phyloP scores from a whole-genome alignment of 257 asterid species.

The Solanum sparsipilum region DNA sequence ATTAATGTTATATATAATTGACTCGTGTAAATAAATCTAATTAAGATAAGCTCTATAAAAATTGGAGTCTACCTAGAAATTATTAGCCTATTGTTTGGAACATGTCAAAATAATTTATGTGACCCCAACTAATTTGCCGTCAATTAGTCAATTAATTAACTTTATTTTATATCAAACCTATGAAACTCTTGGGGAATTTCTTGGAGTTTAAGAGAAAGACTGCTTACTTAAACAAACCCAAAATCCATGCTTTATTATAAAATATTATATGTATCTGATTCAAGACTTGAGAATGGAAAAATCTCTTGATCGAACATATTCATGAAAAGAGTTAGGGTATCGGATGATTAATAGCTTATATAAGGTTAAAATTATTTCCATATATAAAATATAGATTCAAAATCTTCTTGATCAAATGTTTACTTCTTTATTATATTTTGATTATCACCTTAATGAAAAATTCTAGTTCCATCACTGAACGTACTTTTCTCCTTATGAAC shows the following conservation, averaged over 20 bases:
- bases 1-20: background rate
- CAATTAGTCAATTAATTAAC: constrained; percentile 3
- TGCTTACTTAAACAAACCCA: background rate
- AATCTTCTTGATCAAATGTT: background rate
- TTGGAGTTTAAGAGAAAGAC: constrained; percentile 10
- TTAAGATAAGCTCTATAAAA: background rate
- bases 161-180: background rate
- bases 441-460: background rate
- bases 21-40: background rate
- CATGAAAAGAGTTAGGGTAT: too few relatives aligned
- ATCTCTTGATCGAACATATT: background rate
- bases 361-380: background rate
- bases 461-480: background rate
- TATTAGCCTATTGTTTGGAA: background rate
- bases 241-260: background rate
- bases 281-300: background rate
- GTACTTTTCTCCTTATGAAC: background rate
- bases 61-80: background rate
- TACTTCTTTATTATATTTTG: background rate
- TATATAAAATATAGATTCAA: background rate
- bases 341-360: background rate
- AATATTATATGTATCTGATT: background rate
- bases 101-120: background rate
- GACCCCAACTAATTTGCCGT: background rate
- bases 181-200: background rate